Evolutionary conservation across 345 rosid genomes (phyloP).

Genomic region (Trapa bicornis): DNA sequence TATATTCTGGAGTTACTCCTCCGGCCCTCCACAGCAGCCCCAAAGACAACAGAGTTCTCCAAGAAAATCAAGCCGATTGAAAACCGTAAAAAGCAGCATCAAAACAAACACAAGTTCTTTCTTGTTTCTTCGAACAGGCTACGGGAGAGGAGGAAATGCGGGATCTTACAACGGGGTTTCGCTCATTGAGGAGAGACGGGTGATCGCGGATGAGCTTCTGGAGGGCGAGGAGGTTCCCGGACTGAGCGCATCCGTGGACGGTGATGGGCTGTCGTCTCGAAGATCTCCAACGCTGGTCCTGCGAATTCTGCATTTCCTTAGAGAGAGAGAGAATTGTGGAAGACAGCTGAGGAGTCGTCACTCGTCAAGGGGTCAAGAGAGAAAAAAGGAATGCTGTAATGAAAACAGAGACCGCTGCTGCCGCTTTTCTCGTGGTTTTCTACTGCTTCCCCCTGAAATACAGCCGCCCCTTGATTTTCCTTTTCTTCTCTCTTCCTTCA

Average conservation of each 20-base stretch:
- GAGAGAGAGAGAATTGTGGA: background rate
- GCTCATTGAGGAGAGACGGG: slow-evolving; percentile 72
- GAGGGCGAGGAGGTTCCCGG: slow-evolving; percentile 60
- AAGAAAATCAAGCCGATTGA: background rate
- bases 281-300: slow-evolving; percentile 50
- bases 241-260: slow-evolving; percentile 74
- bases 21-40: background rate
- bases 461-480: background rate
- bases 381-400: background rate
- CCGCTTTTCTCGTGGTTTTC: slow-evolving; percentile 22
- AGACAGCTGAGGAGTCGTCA: background rate
- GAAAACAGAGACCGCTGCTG: slow-evolving; percentile 16
- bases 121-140: background rate
- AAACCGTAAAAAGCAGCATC: no score
- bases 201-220: slow-evolving; percentile 57
- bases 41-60: background rate
- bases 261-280: slow-evolving; percentile 37
- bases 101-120: background rate
- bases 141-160: background rate
- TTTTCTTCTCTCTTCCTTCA: no score
- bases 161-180: slow-evolving; percentile 74
- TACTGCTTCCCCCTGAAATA: no score
- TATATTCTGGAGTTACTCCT: background rate
- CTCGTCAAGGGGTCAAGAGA: background rate
- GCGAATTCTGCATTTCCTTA: slow-evolving; percentile 37